Evolutionary conservation across 2,329 filamentous ascomycete species (phyloP), one percentile per base, ranked within the genome.

Genomic region (Phaeomoniella chlamydospora): DNA sequence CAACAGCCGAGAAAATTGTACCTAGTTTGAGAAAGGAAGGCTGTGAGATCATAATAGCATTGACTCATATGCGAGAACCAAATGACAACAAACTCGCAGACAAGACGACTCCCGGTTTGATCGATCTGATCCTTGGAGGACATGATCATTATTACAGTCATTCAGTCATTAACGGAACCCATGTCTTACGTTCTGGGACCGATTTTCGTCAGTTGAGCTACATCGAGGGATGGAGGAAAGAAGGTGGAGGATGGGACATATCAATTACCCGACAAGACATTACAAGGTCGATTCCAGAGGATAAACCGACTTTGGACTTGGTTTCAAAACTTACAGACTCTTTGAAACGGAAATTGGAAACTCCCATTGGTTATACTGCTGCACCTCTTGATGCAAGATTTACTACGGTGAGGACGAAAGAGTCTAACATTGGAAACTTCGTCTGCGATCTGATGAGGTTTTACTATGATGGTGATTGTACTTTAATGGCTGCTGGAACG

Each of bases 201-300:
- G 87, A 94, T 54, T 94, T 94, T 60, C 92, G 90, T 58, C 82
- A 94, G 53, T 64, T 94, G 19, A 90, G 82, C 51, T 93, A 93
- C 51, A 70, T 94, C 36, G 83, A 93, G 54, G 80, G 74, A 1
- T 26, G 33, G 29, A 74, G 69, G 43, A 39, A 53, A 1, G 54
- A 59, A 18, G 63, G 55, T 2, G 51, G 43, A 47, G 68, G 69
- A 13, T 94, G 85, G 85, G 74, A 88, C 43, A 78, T 92, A 45
- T 73, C 78, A 42, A 88, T 94, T 41, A 67, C 68, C 43, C 71
- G 84, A 15, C 69, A 81, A 18, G 84, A 94, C 45, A 62, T 90
- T 22, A 71, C 80, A 3, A 76, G 76, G 2, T 66, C 69, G 1
- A 75, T 92, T 15, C 61, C 74, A 0, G 66, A 80, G 47, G 72